phyloP scores from a whole-genome alignment of 129 eudicot genomes.

The Flaveria bidentis region DNA sequence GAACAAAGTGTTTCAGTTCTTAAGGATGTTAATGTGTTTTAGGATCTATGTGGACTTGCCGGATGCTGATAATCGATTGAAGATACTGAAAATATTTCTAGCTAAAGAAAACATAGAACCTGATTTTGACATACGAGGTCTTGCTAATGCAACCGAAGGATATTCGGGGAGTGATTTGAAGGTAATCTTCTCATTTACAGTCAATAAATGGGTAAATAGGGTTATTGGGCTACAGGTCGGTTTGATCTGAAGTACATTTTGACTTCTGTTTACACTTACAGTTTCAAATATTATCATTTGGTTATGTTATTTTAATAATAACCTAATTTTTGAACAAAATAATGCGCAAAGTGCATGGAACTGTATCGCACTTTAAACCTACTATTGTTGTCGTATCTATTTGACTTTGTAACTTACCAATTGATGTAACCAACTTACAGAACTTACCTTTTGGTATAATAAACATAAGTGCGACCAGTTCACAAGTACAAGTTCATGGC shows the following conservation, averaged over 20 bases:
- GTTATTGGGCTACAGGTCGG: neutral
- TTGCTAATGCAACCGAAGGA: conserved; percentile 95
- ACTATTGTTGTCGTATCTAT: neutral
- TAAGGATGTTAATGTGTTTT: conserved; percentile 17
- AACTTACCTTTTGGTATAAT: neutral
- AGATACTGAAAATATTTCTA: conserved; percentile 89
- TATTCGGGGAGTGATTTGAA: conserved; percentile 94
- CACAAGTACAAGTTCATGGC: neutral
- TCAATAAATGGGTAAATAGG: neutral
- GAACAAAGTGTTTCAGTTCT: neutral
- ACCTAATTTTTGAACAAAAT: neutral
- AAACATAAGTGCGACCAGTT: neutral
- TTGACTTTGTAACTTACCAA: neutral
- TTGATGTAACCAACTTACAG: neutral
- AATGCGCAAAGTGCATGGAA: neutral
- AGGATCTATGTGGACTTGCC: conserved; percentile 97
- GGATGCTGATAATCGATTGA: conserved; percentile 82
- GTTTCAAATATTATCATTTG: neutral
- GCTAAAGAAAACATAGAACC: conserved; percentile 73
- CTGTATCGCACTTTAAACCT: neutral
- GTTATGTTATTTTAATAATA: neutral
- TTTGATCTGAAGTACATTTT: neutral
- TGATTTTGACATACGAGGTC: conserved; percentile 58
- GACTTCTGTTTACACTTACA: neutral
- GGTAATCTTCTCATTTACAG: conserved; percentile 39